phyloP scores from a whole-genome alignment of 2,329 filamentous ascomycete species.

The Hortaea sp. region DNA sequence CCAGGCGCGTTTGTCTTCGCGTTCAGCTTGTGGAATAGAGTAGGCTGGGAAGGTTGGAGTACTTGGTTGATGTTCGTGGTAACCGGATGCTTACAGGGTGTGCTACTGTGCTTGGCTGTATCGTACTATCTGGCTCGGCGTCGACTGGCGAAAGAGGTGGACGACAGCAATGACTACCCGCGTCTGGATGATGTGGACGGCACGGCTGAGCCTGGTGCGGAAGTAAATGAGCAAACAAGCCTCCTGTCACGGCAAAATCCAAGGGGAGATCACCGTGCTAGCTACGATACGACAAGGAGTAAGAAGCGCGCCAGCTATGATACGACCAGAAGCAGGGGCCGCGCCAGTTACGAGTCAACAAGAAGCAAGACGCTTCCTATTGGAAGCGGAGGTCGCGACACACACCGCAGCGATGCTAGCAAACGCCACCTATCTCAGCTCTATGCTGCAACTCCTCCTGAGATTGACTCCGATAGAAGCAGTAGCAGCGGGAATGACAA shows the following conservation, averaged over 20 bases:
- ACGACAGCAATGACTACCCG: not conserved
- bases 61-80: conserved; percentile 88
- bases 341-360: too few relatives aligned
- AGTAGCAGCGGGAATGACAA: not conserved
- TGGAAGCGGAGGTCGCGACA: not conserved
- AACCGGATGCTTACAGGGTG: conserved; percentile 76
- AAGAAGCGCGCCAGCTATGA: too few relatives aligned
- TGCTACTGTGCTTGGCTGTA: conserved; percentile 68
- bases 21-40: conserved; percentile 58
- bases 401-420: conserved; percentile 9
- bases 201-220: not conserved
- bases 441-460: conserved; percentile 16
- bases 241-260: not conserved
- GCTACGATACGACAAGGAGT: too few relatives aligned
- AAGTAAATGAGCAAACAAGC: conserved; percentile 1
- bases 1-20: conserved; percentile 88
- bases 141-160: not conserved
- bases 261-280: too few relatives aligned
- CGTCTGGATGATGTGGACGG: conserved; percentile 8
- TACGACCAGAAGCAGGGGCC: too few relatives aligned
- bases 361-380: too few relatives aligned
- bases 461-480: conserved; percentile 13
- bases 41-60: conserved; percentile 82
- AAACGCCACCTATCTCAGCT: conserved; percentile 12
- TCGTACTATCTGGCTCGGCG: conserved; percentile 43